A percentile compares a stretch with the other conserved stretches of the same genome.
phyloP scores from a whole-genome alignment of 306 rosid genomes.

The Delonix regia region DNA sequence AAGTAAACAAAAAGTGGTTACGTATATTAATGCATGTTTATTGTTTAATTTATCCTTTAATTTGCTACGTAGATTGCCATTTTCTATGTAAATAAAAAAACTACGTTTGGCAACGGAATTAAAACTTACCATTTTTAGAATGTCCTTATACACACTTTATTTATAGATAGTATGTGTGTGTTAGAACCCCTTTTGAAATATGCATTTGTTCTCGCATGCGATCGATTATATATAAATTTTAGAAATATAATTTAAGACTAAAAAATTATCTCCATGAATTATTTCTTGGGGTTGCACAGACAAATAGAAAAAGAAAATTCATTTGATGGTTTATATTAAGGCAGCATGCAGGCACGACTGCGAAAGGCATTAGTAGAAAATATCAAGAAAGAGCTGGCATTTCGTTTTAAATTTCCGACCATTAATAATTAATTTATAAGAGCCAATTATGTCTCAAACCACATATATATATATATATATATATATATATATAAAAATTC shows the following conservation, averaged over 20 bases:
- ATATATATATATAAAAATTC: no score
- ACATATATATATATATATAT: no score
- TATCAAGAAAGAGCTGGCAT: background rate
- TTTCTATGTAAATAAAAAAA: background rate
- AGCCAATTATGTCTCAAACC: no score
- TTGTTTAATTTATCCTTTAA: background rate
- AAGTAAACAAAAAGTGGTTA: background rate
- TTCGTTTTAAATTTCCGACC: background rate
- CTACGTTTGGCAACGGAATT: background rate
- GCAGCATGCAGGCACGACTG: background rate
- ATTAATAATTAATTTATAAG: no score
- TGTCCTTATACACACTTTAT: background rate
- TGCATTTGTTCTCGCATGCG: slow-evolving; percentile 20
- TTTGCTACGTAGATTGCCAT: background rate
- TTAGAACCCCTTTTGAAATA: background rate
- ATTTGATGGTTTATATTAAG: background rate
- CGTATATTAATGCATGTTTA: background rate
- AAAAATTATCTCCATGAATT: background rate
- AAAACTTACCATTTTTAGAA: background rate
- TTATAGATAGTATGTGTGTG: background rate
- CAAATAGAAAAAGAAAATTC: background rate
- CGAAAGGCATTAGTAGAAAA: background rate
- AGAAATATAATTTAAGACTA: background rate
- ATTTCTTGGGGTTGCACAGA: background rate
- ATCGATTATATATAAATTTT: background rate